Percentiles rank a stretch among this genome's conserved stretches.
Evolutionary conservation across 495 filamentous ascomycete species (phyloP).

Genomic region (Xylaria nigripes): DNA sequence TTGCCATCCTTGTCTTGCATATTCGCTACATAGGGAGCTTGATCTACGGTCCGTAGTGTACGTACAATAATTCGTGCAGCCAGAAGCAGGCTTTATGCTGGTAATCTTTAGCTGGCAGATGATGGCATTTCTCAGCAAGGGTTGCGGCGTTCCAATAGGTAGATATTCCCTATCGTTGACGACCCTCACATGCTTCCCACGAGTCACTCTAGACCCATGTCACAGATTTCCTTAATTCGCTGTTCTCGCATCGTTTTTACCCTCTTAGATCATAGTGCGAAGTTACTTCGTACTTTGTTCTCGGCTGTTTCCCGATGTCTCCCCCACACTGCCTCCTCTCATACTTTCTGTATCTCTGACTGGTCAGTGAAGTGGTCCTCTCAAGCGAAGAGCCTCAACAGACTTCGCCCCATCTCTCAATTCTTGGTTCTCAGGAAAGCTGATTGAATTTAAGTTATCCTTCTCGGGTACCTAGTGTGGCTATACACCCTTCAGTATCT

Average conservation of each 20-base stretch:
- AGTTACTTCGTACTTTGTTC: neutral
- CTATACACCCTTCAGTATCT: slow-evolving; percentile 17
- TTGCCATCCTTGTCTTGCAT: neutral
- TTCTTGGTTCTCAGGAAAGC: slow-evolving; percentile 18
- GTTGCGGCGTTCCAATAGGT: neutral
- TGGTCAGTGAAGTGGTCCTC: slow-evolving; percentile 25
- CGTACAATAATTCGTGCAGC: neutral
- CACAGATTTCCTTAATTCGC: neutral
- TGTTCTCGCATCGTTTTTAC: neutral
- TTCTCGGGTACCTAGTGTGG: no score
- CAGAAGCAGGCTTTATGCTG: neutral
- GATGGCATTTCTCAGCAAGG: neutral
- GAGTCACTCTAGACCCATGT: neutral
- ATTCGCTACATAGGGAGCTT: neutral
- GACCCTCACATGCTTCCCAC: neutral
- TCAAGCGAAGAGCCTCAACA: slow-evolving; percentile 24
- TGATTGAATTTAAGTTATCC: slow-evolving; percentile 19
- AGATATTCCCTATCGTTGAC: neutral
- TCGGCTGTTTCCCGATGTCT: slow-evolving; percentile 9
- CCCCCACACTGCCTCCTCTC: slow-evolving; percentile 25
- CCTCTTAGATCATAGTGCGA: neutral
- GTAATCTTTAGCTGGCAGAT: neutral
- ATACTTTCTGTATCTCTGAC: slow-evolving; percentile 21
- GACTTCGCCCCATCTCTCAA: slow-evolving; percentile 26
- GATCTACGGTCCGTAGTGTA: neutral